Base-by-base conservation (phyloP, 2,329 filamentous ascomycete genomes). In the Fusarium sp. region DNA sequence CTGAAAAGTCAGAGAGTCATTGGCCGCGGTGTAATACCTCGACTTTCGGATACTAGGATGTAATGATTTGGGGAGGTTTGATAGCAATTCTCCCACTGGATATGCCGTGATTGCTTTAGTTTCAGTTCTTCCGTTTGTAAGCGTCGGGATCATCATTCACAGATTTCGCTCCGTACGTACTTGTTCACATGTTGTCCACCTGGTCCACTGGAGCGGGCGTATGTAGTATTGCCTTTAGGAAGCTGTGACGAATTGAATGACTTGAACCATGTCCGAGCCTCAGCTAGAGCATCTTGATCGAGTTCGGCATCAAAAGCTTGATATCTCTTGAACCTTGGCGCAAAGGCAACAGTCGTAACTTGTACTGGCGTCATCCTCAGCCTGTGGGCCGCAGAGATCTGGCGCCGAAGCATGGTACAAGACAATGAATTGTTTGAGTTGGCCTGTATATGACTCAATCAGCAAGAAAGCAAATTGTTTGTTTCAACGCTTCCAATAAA, bases 111-210 rank as follows among this genome's bases (percentile, higher is more conserved):
- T 86, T 22, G 87, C 87, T 69, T 89, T 90, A 51, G 82, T 86
- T 77, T 90, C 87, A 1, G 87, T 90, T 63, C 87, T 89, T 69
- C n/a, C 38, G 42, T 33, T 28, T 20, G 83, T 86, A 11, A 84
- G 81, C 13, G 81, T 81, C 77, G 83, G 7, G 68, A 82, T 40
- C 76, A 77, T 14, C 81, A 81, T 46, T 77, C 14, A 82, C 83
- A 15, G 83, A 61, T 2, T 24, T 20, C 28, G 26, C 18, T 38
- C 20, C 24, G n/a, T 50, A 22, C 83, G 54, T 72, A 89, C 87
- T 89, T 90, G 74, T 90, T 90, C 33, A 89, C 87, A 72, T 90
- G 86, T 69, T 90, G 87, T 3, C 87, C 87, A 14, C 87, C 87
- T 4, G 87, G 87, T 0, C 87, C 87, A 69, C 86, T 88, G 4